phyloP scores from a whole-genome alignment of 2,329 filamentous ascomycete genomes.

The Calonectria hongkongensis region DNA sequence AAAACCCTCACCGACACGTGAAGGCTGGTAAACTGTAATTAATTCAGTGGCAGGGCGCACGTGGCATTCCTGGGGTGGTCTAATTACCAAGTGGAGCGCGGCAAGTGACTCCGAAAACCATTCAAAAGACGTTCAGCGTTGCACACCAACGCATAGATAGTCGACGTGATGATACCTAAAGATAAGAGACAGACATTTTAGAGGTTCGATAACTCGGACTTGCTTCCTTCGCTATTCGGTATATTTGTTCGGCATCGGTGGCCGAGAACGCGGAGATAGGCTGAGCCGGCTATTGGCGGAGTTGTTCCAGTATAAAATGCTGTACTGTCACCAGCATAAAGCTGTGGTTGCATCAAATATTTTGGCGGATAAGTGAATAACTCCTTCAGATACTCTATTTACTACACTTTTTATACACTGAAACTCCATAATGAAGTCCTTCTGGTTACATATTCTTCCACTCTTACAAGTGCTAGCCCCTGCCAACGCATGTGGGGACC shows the following conservation, averaged over 20 bases:
- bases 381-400: background rate
- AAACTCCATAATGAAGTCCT: background rate
- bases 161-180: background rate
- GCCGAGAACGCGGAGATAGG: background rate
- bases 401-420: background rate
- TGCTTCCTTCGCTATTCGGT: background rate
- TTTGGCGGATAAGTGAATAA: background rate
- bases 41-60: background rate
- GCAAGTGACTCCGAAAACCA: slow-evolving; percentile 25
- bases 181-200: background rate
- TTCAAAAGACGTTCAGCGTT: background rate
- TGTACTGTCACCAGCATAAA: background rate
- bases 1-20: slow-evolving; percentile 16
- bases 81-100: background rate
- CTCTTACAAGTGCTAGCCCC: slow-evolving; percentile 7
- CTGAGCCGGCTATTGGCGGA: background rate
- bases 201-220: background rate
- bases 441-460: background rate
- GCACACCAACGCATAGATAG: background rate
- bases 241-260: background rate
- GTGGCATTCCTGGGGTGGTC: background rate
- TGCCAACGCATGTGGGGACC: slow-evolving; percentile 4
- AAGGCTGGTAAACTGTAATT: background rate
- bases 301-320: background rate
- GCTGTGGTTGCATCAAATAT: background rate